Evolutionary conservation across 495 filamentous ascomycete species (phyloP), one percentile per base, ranked within the genome.

Genomic region (Eremomyces bilateralis): DNA sequence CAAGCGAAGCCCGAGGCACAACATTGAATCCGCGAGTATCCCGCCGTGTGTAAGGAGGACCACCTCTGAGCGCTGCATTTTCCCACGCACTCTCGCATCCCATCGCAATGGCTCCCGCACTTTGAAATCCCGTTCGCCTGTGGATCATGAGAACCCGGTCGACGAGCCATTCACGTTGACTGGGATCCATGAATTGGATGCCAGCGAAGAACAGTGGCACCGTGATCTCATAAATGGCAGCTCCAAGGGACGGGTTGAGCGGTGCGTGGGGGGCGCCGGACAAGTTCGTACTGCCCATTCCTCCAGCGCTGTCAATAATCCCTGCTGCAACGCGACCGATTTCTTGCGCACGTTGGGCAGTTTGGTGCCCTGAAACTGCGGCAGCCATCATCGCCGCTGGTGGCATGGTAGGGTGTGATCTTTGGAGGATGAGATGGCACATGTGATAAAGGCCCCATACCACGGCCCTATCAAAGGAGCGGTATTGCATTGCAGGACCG

Each of bases 51-150:
- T n/a, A n/a, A n/a, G n/a, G n/a, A n/a, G n/a, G n/a, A n/a, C n/a
- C n/a, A n/a, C n/a, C n/a, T n/a, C n/a, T n/a, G n/a, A n/a, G n/a
- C n/a, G n/a, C n/a, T n/a, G n/a, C n/a, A n/a, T n/a, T n/a, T n/a
- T n/a, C n/a, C 88, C 88, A 97, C 3, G 71, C 65, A 10, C 64
- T 69, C 50, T 94, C 83, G 52, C 81, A 93, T 2, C 82, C 82
- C 30, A 65, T 53, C 8, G 80, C 77, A 37, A 94, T 81, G 21
- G 80, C 64, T 24, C 70, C 62, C 15, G 80, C 73, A 1, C 71
- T 76, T 44, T 81, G 75, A 78, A 80, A 95, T 0, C 88, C 88
- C 0, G 82, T 91, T 24, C 88, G 57, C 4, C 73, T 71, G 2
- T 76, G 66, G 22, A 93, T 70, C 48, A 80, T 68, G 37, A 67